Percentiles rank a stretch among this genome's conserved stretches.
phyloP scores from a whole-genome alignment of 2,329 filamentous ascomycete species.

The Epichloe festucae region DNA sequence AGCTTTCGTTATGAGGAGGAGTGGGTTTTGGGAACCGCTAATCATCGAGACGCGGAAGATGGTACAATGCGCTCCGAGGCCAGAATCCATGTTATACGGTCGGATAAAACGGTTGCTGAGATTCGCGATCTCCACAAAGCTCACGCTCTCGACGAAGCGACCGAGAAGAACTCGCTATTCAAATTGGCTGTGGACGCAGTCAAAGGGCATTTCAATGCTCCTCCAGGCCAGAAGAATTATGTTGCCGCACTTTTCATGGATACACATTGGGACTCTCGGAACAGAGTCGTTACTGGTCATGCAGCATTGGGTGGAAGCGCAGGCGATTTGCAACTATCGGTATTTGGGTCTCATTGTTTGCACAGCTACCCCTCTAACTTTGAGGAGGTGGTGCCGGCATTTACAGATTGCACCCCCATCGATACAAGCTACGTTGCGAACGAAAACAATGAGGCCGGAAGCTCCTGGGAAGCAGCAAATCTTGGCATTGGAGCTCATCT shows the following conservation, averaged over 20 bases:
- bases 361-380: conserved; percentile 83
- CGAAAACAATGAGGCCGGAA: conserved; percentile 75
- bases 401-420: conserved; percentile 81
- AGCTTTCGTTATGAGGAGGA: conserved; percentile 89
- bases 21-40: conserved; percentile 76
- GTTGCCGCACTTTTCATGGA: conserved; percentile 81
- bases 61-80: conserved; percentile 80
- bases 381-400: conserved; percentile 80
- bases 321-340: conserved; percentile 66
- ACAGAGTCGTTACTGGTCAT: conserved; percentile 63
- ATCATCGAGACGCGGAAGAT: conserved; percentile 56
- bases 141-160: conserved; percentile 61
- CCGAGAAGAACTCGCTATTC: conserved; percentile 61
- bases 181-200: conserved; percentile 67
- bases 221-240: conserved; percentile 70
- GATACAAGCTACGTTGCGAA: conserved; percentile 72
- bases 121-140: conserved; percentile 65
- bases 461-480: conserved; percentile 90
- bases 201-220: conserved; percentile 59
- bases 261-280: conserved; percentile 67
- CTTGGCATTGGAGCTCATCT: conserved; percentile 88
- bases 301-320: conserved; percentile 66
- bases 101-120: conserved; percentile 73
- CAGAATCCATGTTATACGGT: conserved; percentile 73
- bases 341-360: conserved; percentile 85